Conservation (phyloP, 495 filamentous ascomycete genomes). For the Glarea lozoyensis region DNA sequence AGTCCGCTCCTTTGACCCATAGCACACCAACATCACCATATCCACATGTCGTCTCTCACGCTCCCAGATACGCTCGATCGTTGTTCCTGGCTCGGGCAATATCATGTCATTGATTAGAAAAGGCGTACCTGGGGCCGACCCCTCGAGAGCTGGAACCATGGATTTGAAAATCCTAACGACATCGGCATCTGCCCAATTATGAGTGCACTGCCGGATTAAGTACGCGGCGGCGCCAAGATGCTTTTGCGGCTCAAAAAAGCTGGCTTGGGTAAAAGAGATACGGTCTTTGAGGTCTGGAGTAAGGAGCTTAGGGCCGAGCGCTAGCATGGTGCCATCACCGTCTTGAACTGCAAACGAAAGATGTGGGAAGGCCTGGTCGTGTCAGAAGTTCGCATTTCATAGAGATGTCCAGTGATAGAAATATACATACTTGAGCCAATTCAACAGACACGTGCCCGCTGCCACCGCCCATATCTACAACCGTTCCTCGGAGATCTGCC, state of each 20-base stretch:
- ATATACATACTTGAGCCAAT: constrained; percentile 18
- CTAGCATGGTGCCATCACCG: constrained; percentile 13
- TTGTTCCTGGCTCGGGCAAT: constrained; percentile 21
- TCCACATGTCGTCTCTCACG: no score
- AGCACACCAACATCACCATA: no score
- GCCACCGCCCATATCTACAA: constrained; percentile 22
- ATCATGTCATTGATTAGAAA: constrained; percentile 28
- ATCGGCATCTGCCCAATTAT: constrained; percentile 24
- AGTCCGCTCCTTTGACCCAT: no score
- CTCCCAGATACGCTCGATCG: no score
- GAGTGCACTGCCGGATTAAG: constrained; percentile 24
- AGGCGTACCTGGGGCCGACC: constrained; percentile 16
- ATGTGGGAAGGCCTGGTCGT: constrained; percentile 17
- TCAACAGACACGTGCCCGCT: constrained; percentile 16
- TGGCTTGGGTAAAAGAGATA: constrained; percentile 19
- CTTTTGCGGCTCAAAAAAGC: constrained; percentile 27
- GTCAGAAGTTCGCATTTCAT: neutral
- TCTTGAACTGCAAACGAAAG: constrained; percentile 25
- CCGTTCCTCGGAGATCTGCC: constrained; percentile 15
- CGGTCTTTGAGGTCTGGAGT: constrained; percentile 13
- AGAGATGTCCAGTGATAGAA: neutral
- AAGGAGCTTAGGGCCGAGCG: constrained; percentile 10
- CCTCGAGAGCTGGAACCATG: constrained; percentile 22
- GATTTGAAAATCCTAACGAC: constrained; percentile 21
- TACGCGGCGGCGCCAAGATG: constrained; percentile 15